Evolutionary conservation across 2,329 filamentous ascomycete genomes (phyloP).

Genomic region (Sporothrix inflata): DNA sequence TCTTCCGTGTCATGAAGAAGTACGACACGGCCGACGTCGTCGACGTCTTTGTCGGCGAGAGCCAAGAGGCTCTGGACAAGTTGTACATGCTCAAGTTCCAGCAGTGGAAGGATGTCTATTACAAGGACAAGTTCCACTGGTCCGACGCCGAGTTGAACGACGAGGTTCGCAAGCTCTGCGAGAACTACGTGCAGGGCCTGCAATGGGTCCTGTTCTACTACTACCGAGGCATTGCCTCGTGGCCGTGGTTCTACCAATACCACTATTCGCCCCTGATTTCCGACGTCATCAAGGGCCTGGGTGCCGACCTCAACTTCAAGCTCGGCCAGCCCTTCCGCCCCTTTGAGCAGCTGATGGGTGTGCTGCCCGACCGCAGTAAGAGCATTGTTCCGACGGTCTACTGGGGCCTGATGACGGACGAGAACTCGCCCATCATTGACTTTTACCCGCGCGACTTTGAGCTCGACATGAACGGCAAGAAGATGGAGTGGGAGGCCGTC

Average conservation of each 20-base stretch:
- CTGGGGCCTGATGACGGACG: slow-evolving; percentile 88
- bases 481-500: slow-evolving; percentile 99
- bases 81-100: slow-evolving; percentile 90
- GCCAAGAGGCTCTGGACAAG: slow-evolving; percentile 75
- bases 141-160: slow-evolving; percentile 72
- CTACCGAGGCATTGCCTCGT: slow-evolving; percentile 94
- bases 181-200: slow-evolving; percentile 96
- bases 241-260: slow-evolving; percentile 97
- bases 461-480: slow-evolving; percentile 99
- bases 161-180: slow-evolving; percentile 78
- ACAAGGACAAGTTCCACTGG: slow-evolving; percentile 87
- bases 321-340: slow-evolving; percentile 94
- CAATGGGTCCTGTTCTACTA: slow-evolving; percentile 99
- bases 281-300: slow-evolving; percentile 87
- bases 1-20: slow-evolving; percentile 81
- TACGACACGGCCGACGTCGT: slow-evolving; percentile 90
- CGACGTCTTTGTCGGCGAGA: slow-evolving; percentile 77
- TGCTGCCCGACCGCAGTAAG: slow-evolving; percentile 95
- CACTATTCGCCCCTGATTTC: slow-evolving; percentile 94
- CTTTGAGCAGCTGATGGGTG: slow-evolving; percentile 97
- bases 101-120: slow-evolving; percentile 94
- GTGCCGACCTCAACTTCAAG: slow-evolving; percentile 86
- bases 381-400: slow-evolving; percentile 88
- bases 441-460: slow-evolving; percentile 98
- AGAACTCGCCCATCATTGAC: slow-evolving; percentile 90